phyloP scores from a whole-genome alignment of 2,329 filamentous ascomycete species.

The Stagonosporopsis rhizophila region DNA sequence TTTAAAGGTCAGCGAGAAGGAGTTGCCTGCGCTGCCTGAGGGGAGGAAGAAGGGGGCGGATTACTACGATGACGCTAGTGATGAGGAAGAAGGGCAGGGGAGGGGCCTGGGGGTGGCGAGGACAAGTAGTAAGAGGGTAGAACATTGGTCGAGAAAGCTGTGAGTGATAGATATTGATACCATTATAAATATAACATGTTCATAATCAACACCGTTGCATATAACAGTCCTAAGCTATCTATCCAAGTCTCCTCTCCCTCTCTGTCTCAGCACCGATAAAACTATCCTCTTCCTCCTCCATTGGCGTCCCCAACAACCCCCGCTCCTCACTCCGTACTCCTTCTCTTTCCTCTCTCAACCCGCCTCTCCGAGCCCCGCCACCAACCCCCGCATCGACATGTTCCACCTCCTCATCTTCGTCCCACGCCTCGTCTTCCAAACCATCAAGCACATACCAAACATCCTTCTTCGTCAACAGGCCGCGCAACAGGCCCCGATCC shows the following conservation, averaged over 20 bases:
- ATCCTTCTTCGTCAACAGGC: slow-evolving; percentile 95
- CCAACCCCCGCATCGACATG: slow-evolving; percentile 56
- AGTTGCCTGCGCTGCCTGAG: slow-evolving; percentile 1
- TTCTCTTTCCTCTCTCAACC: slow-evolving; percentile 45
- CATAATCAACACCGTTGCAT: background rate
- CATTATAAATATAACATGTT: no score
- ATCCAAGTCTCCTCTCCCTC: background rate
- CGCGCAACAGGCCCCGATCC: slow-evolving; percentile 80
- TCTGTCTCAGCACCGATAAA: slow-evolving; percentile 21
- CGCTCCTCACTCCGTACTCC: slow-evolving; percentile 43
- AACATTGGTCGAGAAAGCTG: background rate
- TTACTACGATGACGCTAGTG: slow-evolving; percentile 26
- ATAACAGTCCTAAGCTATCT: background rate
- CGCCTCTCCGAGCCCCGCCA: slow-evolving; percentile 34
- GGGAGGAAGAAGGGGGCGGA: slow-evolving; percentile 7
- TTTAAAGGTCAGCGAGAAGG: background rate
- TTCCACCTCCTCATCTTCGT: slow-evolving; percentile 31
- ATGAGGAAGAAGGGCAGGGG: slow-evolving; percentile 16
- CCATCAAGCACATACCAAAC: slow-evolving; percentile 90
- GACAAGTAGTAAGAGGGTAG: background rate
- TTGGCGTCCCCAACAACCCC: slow-evolving; percentile 46
- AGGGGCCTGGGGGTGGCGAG: slow-evolving; percentile 8
- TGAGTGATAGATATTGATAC: no score
- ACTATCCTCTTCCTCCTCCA: slow-evolving; percentile 33
- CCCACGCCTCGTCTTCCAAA: slow-evolving; percentile 40